Evolutionary conservation across 2,329 filamentous ascomycete genomes (phyloP).

Genomic region (Hirsutella thompsonii): DNA sequence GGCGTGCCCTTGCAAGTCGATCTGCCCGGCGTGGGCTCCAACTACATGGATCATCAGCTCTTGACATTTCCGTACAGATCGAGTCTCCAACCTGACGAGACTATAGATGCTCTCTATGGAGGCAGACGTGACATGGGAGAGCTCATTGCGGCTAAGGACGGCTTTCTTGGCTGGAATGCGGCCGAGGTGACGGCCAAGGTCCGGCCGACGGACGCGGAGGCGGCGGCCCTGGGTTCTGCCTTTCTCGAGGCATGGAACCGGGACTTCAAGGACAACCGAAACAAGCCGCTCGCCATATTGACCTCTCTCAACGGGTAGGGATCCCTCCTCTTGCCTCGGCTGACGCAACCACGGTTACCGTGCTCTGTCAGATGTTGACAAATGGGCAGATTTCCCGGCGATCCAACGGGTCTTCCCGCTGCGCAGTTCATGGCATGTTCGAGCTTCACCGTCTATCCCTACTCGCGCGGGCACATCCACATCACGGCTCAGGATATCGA

Average conservation of each 20-base stretch:
- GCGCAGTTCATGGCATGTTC: slow-evolving; percentile 26
- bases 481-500: slow-evolving; percentile 19
- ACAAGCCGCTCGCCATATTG: slow-evolving; percentile 35
- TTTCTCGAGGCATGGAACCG: slow-evolving; percentile 41
- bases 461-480: slow-evolving; percentile 48
- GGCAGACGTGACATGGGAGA: slow-evolving; percentile 25
- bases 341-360: too few relatives aligned
- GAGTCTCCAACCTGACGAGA: slow-evolving; percentile 16
- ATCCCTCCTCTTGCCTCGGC: too few relatives aligned
- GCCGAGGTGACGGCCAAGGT: slow-evolving; percentile 44
- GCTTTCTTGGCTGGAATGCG: slow-evolving; percentile 42
- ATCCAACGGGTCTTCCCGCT: slow-evolving; percentile 1
- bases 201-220: slow-evolving; percentile 38
- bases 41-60: slow-evolving; percentile 44
- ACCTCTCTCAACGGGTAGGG: not conserved
- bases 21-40: slow-evolving; percentile 37
- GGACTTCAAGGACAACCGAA: slow-evolving; percentile 30
- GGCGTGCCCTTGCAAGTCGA: slow-evolving; percentile 32
- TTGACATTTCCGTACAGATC: slow-evolving; percentile 35
- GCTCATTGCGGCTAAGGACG: slow-evolving; percentile 29
- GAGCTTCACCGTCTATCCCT: slow-evolving; percentile 46
- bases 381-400: slow-evolving; percentile 2
- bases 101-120: slow-evolving; percentile 36
- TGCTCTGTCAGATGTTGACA: too few relatives aligned
- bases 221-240: slow-evolving; percentile 35